phyloP scores from a whole-genome alignment of 176 grass and related monocot species.

The Luzula sylvatica region DNA sequence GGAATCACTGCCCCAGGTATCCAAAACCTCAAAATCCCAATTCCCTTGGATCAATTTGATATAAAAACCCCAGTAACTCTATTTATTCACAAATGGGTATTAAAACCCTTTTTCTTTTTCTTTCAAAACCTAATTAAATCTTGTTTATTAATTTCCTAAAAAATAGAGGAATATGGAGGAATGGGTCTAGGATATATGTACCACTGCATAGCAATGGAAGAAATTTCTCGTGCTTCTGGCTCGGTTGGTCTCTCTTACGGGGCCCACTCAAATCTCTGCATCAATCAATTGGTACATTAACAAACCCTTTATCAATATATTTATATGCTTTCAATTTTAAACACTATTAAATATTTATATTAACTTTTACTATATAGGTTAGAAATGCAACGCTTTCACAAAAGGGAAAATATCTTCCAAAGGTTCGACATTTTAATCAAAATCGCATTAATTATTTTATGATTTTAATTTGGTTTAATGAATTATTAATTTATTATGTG shows the following conservation, averaged over 20 bases:
- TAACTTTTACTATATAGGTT: conserved; percentile 42
- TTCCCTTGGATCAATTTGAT: neutral
- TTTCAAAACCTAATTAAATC: conserved; percentile 8
- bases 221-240: conserved; percentile 82
- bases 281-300: conserved; percentile 70
- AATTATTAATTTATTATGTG: conserved; percentile 27
- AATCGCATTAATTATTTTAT: neutral
- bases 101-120: too few species aligned
- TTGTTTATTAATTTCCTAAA: neutral
- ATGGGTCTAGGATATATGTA: conserved; percentile 83
- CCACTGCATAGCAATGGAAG: conserved; percentile 99
- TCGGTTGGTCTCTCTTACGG: conserved; percentile 95
- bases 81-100: too few species aligned
- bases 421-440: conserved; percentile 27
- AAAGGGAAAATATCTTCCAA: conserved; percentile 71
- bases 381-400: conserved; percentile 58
- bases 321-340: neutral
- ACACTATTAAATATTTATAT: neutral
- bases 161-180: conserved; percentile 83
- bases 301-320: neutral
- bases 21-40: neutral
- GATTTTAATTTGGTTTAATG: neutral
- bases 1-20: conserved; percentile 80
- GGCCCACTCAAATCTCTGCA: conserved; percentile 87
- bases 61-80: neutral